Percentiles rank a stretch among this genome's conserved stretches.
These are phyloP conservation scores for Coemansia sp. DNA, from an alignment of 192 early-diverging fungal genomes.

Conservation along the genomic window DNA sequence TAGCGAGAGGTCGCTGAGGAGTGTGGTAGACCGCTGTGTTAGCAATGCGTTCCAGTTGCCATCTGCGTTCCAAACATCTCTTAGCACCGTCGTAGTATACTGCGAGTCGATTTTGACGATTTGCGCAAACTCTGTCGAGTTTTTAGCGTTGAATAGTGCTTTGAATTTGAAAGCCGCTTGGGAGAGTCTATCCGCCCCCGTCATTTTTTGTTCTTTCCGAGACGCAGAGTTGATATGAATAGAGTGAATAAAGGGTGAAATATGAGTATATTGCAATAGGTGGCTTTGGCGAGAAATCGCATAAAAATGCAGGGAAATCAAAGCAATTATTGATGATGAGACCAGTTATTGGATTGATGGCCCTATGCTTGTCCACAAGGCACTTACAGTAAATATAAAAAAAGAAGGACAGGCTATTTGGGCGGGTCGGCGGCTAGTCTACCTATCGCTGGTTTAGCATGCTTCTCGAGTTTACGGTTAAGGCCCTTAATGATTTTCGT, in stretches of 20 bases:
- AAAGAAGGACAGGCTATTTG: too few species aligned
- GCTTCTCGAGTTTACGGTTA: too few species aligned
- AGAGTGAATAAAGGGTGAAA: not conserved
- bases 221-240: not conserved
- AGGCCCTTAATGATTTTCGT: too few species aligned
- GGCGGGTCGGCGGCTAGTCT: too few species aligned
- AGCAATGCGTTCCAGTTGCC: constrained; percentile 31
- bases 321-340: not conserved
- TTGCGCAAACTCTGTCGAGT: constrained; percentile 32
- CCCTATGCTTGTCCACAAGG: too few species aligned
- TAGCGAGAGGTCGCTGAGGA: constrained; percentile 32
- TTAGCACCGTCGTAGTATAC: constrained; percentile 32
- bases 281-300: not conserved
- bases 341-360: not conserved
- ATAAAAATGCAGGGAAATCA: not conserved
- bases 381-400: too few species aligned
- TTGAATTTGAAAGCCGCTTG: constrained; percentile 39
- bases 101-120: constrained; percentile 22
- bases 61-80: constrained; percentile 25
- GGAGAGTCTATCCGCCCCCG: constrained; percentile 17
- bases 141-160: constrained; percentile 18
- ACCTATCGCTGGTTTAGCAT: too few species aligned
- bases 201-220: constrained; percentile 15
- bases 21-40: not conserved
- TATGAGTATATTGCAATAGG: not conserved